A percentile compares a stretch with the other conserved stretches of the same genome.
Conservation (phyloP, 2,329 filamentous ascomycete genomes). For the Coleophoma cylindrospora region DNA sequence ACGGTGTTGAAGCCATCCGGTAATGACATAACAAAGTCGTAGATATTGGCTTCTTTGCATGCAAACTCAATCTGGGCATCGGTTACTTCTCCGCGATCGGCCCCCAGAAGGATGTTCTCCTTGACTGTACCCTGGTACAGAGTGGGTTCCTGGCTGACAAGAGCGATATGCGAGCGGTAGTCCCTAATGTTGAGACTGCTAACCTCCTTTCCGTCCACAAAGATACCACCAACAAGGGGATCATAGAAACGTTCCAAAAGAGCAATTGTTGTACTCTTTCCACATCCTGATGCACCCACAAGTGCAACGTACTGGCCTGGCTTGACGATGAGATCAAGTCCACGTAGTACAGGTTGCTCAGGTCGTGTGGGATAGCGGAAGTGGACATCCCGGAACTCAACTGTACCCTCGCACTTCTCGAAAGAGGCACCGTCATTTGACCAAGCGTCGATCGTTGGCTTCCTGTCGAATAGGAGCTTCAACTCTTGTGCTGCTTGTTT, state of each 20-base stretch:
- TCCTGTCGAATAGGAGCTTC: conserved; percentile 77
- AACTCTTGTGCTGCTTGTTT: conserved; percentile 77
- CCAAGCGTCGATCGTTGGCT: conserved; percentile 80
- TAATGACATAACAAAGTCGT: conserved; percentile 83
- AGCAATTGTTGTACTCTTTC: conserved; percentile 90
- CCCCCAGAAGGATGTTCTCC: conserved; percentile 85
- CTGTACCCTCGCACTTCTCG: conserved; percentile 61
- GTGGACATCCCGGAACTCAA: conserved; percentile 90
- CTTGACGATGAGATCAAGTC: conserved; percentile 67
- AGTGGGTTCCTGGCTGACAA: conserved; percentile 92
- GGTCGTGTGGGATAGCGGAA: conserved; percentile 91
- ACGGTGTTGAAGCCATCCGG: conserved; percentile 82
- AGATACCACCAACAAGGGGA: conserved; percentile 72
- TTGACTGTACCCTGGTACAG: conserved; percentile 88
- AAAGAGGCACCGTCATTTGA: conserved; percentile 61
- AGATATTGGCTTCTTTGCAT: conserved; percentile 87
- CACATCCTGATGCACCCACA: conserved; percentile 90
- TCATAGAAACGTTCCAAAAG: conserved; percentile 95
- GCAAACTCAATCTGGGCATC: conserved; percentile 72
- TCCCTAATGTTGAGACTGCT: conserved; percentile 76
- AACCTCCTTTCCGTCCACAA: conserved; percentile 79
- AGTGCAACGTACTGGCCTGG: conserved; percentile 83
- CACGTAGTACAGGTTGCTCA: conserved; percentile 86
- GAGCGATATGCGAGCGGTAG: conserved; percentile 76
- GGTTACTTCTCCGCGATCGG: conserved; percentile 57